A percentile compares a stretch with the other conserved stretches of the same genome.
phyloP scores from a whole-genome alignment of 352 stramenopile genomes.

The Peronospora destructor region DNA sequence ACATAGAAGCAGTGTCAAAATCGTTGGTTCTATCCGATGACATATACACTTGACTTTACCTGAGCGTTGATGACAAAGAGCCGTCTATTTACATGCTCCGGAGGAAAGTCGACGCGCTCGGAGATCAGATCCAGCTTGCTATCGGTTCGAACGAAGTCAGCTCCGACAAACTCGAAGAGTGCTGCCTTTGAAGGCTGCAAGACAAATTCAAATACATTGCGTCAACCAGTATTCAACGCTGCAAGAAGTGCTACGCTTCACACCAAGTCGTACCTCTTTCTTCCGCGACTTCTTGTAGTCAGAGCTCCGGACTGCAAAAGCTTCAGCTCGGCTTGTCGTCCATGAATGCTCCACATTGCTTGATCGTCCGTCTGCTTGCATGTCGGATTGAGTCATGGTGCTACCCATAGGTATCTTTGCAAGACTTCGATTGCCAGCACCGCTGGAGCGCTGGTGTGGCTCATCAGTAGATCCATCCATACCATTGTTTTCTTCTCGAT shows the following conservation, averaged over 20 bases:
- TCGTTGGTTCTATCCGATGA: background rate
- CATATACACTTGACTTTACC: conserved; percentile 25
- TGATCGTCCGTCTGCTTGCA: conserved; percentile 37
- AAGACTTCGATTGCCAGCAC: conserved; percentile 12
- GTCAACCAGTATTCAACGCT: no score
- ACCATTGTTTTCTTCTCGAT: conserved; percentile 5
- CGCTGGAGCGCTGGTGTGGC: conserved; percentile 10
- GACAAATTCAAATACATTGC: background rate
- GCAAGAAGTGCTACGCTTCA: background rate
- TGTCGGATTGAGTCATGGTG: conserved; percentile 48
- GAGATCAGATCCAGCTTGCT: conserved; percentile 72
- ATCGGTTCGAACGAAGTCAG: conserved; percentile 62
- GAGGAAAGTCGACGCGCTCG: conserved; percentile 58
- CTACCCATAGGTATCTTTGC: conserved; percentile 49
- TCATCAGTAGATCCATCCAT: conserved; percentile 3
- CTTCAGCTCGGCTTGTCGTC: conserved; percentile 43
- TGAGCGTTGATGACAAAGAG: conserved; percentile 82
- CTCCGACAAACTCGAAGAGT: conserved; percentile 74
- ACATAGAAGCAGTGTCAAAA: background rate
- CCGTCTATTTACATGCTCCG: conserved; percentile 42
- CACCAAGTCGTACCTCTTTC: conserved; percentile 45
- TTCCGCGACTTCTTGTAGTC: conserved; percentile 81
- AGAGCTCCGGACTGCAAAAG: conserved; percentile 59
- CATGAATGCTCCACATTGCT: conserved; percentile 54
- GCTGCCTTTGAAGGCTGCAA: conserved; percentile 42